phyloP scores from a whole-genome alignment of 768 basidiomycete genomes.

The Naganishia vaughanmartiniae region DNA sequence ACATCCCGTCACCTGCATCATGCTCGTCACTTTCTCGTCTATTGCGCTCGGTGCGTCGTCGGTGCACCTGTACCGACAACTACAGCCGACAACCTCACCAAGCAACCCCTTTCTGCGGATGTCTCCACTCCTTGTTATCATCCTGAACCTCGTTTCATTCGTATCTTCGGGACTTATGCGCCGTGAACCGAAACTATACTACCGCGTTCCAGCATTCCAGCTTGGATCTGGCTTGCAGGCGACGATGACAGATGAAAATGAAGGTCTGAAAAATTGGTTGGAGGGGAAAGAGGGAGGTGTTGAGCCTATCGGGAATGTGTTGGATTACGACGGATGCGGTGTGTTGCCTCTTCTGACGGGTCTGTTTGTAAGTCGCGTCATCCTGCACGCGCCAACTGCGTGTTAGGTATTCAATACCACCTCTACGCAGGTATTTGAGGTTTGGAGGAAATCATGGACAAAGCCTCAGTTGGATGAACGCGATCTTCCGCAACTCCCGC shows the following conservation, averaged over 20 bases:
- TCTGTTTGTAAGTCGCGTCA: neutral
- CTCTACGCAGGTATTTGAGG: neutral
- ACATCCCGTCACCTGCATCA: neutral
- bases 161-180: constrained; percentile 37
- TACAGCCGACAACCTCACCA: too few species aligned
- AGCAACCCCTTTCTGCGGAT: neutral
- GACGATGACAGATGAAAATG: neutral
- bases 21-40: neutral
- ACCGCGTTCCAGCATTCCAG: constrained; percentile 15
- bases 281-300: neutral
- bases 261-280: neutral
- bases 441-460: constrained; percentile 10
- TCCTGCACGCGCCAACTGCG: too few species aligned
- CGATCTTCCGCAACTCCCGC: constrained; percentile 6
- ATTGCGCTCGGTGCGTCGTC: neutral
- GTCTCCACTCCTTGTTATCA: neutral
- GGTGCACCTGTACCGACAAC: neutral
- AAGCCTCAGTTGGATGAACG: neutral
- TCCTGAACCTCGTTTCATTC: neutral
- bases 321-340: constrained; percentile 14
- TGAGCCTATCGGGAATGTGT: constrained; percentile 5
- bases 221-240: constrained; percentile 9
- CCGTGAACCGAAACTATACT: constrained; percentile 41
- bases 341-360: neutral
- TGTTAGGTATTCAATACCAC: too few species aligned